A percentile compares a stretch with the other conserved stretches of the same genome.
Evolutionary conservation across 2,329 filamentous ascomycete genomes (phyloP).

Genomic region (Hymenoscyphus fructigenus): DNA sequence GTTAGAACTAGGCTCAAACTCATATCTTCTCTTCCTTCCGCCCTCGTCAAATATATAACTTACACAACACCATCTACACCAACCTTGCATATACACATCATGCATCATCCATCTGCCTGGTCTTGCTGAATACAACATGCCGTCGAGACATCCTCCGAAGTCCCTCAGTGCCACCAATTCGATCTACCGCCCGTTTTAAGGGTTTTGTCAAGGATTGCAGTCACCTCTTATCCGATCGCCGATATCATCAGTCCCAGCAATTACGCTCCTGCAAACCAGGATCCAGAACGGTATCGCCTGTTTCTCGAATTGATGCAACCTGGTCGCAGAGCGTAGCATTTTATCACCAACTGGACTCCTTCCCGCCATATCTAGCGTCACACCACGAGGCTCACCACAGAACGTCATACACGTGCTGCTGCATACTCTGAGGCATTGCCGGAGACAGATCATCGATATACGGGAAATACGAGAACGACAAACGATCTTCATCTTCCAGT

Average conservation of each 20-base stretch:
- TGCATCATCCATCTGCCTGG: constrained; percentile 15
- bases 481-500: constrained; percentile 2
- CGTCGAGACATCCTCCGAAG: constrained; percentile 26
- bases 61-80: constrained; percentile 12
- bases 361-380: not conserved
- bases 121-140: constrained; percentile 22
- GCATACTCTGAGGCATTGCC: constrained; percentile 27
- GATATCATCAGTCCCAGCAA: constrained; percentile 21
- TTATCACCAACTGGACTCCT: not conserved
- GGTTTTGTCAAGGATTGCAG: constrained; percentile 27
- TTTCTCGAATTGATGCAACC: constrained; percentile 8
- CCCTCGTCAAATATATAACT: too few relatives aligned
- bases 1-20: not conserved
- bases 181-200: constrained; percentile 7
- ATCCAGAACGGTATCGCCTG: constrained; percentile 22
- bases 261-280: constrained; percentile 16
- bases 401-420: constrained; percentile 24
- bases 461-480: constrained; percentile 10
- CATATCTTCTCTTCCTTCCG: not conserved
- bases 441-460: constrained; percentile 13
- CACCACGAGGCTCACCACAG: constrained; percentile 14
- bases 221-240: constrained; percentile 27
- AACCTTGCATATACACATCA: constrained; percentile 27
- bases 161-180: constrained; percentile 16
- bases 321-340: not conserved